Evolutionary conservation across 805 yeast genomes (phyloP).

Genomic region (Wickerhamomyces strasburgensis): DNA sequence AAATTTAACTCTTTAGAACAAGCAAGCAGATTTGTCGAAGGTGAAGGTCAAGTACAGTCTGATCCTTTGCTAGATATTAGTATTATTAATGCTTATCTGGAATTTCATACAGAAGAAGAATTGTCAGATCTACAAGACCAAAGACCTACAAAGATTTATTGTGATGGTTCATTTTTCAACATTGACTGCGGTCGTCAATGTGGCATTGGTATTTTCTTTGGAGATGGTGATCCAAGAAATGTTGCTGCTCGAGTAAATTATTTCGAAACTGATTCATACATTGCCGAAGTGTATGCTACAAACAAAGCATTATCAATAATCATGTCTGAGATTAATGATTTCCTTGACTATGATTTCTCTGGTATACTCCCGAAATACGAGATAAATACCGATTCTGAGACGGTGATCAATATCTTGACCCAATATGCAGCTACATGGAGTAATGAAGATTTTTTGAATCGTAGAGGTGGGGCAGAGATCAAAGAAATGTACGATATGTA

Average conservation of each 20-base stretch:
- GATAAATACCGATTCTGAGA: conserved; percentile 69
- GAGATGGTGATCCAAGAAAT: conserved; percentile 49
- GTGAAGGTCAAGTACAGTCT: background rate
- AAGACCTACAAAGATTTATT: conserved; percentile 37
- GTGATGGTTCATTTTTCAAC: conserved; percentile 65
- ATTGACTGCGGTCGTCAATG: conserved; percentile 60
- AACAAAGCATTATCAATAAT: conserved; percentile 47
- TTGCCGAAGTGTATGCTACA: conserved; percentile 75
- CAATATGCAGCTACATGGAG: conserved; percentile 58
- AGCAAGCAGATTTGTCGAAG: background rate
- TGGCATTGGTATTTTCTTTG: conserved; percentile 78
- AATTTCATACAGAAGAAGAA: background rate
- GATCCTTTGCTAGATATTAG: background rate
- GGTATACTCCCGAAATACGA: conserved; percentile 27
- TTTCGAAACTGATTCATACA: conserved; percentile 61
- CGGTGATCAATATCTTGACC: conserved; percentile 51
- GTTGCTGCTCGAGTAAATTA: conserved; percentile 46
- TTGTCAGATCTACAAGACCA: conserved; percentile 9
- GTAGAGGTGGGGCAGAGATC: conserved; percentile 26
- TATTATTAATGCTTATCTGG: conserved; percentile 1
- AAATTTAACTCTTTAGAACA: conserved; percentile 29
- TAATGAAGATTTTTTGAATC: conserved; percentile 45
- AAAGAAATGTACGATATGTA: conserved; percentile 39
- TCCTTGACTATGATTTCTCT: conserved; percentile 11
- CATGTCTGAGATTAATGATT: conserved; percentile 26